Conservation (phyloP, 805 yeast genomes). For the Kockiozyma suomiensis region DNA sequence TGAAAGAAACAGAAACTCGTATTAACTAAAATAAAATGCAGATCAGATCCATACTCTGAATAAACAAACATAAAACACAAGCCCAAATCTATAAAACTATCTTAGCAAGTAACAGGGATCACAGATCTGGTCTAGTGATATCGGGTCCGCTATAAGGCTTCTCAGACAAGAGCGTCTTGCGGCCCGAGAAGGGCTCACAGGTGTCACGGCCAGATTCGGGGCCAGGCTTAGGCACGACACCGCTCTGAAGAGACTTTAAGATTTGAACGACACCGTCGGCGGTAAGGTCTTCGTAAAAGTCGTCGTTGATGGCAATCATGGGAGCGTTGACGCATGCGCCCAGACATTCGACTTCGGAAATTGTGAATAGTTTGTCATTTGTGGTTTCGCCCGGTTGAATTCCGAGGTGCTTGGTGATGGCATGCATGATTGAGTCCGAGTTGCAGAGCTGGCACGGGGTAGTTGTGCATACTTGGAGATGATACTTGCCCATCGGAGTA, state of each 20-base stretch:
- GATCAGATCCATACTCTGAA: neutral
- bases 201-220: slow-evolving; percentile 61
- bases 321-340: slow-evolving; percentile 94
- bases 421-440: slow-evolving; percentile 74
- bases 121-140: slow-evolving; percentile 74
- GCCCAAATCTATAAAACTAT: neutral
- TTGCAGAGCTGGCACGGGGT: slow-evolving; percentile 88
- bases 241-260: slow-evolving; percentile 64
- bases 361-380: slow-evolving; percentile 70
- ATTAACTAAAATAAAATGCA: neutral
- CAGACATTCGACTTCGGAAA: slow-evolving; percentile 86
- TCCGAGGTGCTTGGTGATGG: slow-evolving; percentile 61
- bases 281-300: slow-evolving; percentile 79
- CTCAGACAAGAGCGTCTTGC: slow-evolving; percentile 58
- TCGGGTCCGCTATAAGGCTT: slow-evolving; percentile 71
- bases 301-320: slow-evolving; percentile 82
- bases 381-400: slow-evolving; percentile 80
- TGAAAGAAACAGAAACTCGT: neutral
- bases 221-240: slow-evolving; percentile 65
- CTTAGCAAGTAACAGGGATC: slow-evolving; percentile 1
- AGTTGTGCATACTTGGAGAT: slow-evolving; percentile 83
- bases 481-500: slow-evolving; percentile 81
- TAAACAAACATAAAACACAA: slow-evolving; percentile 1
- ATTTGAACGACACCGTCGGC: slow-evolving; percentile 62
- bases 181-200: slow-evolving; percentile 78